phyloP scores from a whole-genome alignment of 2,329 filamentous ascomycete species.

The Aspergillus transmontanensis region DNA sequence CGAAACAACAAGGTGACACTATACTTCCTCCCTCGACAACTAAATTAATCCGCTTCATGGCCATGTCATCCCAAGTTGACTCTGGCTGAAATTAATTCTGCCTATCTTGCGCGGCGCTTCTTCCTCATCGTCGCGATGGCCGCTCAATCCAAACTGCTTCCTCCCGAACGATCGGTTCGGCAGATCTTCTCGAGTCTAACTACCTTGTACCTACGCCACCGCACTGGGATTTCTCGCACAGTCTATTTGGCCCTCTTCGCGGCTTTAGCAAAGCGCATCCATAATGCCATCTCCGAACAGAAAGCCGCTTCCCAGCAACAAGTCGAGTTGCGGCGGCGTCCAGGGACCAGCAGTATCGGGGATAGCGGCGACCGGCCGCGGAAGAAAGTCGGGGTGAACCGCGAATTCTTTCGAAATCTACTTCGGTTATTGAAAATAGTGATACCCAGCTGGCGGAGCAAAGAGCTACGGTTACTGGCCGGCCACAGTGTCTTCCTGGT shows the following conservation, averaged over 20 bases:
- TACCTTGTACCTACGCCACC: constrained; percentile 74
- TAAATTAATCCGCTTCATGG: constrained; percentile 6
- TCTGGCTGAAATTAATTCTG: constrained; percentile 21
- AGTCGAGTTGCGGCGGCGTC: constrained; percentile 59
- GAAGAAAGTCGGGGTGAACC: constrained; percentile 89
- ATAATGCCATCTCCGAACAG: constrained; percentile 89
- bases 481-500: constrained; percentile 95
- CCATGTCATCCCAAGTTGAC: constrained; percentile 25
- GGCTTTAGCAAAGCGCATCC: constrained; percentile 81
- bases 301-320: constrained; percentile 77
- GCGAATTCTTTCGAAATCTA: constrained; percentile 80
- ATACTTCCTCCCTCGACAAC: neutral
- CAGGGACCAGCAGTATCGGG: constrained; percentile 46
- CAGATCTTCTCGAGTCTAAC: constrained; percentile 68
- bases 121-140: constrained; percentile 59
- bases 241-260: constrained; percentile 82
- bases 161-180: constrained; percentile 66
- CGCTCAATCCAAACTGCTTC: constrained; percentile 70
- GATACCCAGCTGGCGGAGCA: constrained; percentile 85
- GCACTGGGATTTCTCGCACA: constrained; percentile 77
- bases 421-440: constrained; percentile 80
- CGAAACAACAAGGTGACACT: neutral
- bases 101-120: constrained; percentile 11
- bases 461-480: constrained; percentile 80
- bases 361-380: constrained; percentile 43